Evolutionary conservation across 441 rosid species (phyloP), one percentile per base, ranked within the genome.

Genomic region (Euphorbia corollata): DNA sequence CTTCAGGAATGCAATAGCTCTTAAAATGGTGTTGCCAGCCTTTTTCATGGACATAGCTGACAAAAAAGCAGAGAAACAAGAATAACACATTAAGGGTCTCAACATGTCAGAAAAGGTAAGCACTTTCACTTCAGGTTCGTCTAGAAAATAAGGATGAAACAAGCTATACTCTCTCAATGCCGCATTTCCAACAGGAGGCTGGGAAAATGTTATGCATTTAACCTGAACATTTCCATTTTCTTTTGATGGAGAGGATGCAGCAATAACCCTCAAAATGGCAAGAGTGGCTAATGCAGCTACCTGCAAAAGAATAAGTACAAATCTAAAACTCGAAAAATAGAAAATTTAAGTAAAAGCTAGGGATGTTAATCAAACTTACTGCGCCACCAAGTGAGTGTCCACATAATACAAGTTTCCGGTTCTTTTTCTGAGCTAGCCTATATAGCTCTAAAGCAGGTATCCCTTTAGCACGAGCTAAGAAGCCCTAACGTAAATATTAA

Each of bases 321-420:
- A 63, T 65, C 27, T 13, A 57, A 62, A 60, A 67, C 65, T 34
- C 15, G n/a, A 54, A 64, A 60, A 67, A 67, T 36, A 63, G 55
- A 38, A n/a, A 4, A 16, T 16, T 70, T 38, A 32, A 18, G 9
- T 27, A 45, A 55, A 5, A 62, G 18, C 27, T 51, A 53, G 68
- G 68, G 64, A 76, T 68, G 18, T 30, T 22, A 16, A 36, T 51
- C 16, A 54, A 72, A 82, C 90, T 80, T 83, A 93, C 99, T 60
- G 99, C 99, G 59, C 99, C 99, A 72, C 99, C 99, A 77, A 93
- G 96, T 63, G 99, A 91, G 81, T 93, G 99, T 53, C 99, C 97
- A 83, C 99, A 93, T 51, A 93, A 77, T n/a, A 93, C 99, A 78
- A 93, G 97, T 77, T 93, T 93, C 7, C 86, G 74, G 68, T 93